Base-by-base conservation (phyloP, 2,329 filamentous ascomycete genomes). In the Aureobasidium sp. region DNA sequence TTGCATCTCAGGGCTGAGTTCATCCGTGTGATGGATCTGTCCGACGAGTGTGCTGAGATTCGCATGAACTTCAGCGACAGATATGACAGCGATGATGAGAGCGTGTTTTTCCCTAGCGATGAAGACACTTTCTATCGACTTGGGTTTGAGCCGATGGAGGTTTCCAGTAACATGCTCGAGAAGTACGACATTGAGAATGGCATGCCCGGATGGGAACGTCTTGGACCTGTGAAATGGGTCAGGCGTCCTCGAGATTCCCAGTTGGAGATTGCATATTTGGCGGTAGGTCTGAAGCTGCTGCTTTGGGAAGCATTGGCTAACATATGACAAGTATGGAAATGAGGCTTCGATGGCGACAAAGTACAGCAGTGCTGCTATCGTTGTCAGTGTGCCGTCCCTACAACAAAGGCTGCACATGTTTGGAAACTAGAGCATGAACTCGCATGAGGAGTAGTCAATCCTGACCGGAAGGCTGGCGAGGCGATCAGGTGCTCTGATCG, bases 341-440 rank as follows among this genome's bases (percentile, higher is more conserved):
- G n/a, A 61, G 7, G 29, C 58, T 31, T 41, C 29, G 17, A 51
- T 61, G 45, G 47, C n/a, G 9, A 48, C 58, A 14, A 45, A 45
- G 36, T 61, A 61, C 47, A 61, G 45, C 34, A 44, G 22, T 3
- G 58, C 58, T 44, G 58, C 58, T 15, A 51, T 61, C 34, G 11
- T 52, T 25, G 34, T 61, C 17, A 41, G 20, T 15, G n/a, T 51
- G 9, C 47, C 47, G 4, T 5, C 47, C 27, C 5, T 51, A n/a
- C 47, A 51, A 36, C 47, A 20, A 3, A 36, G 47, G 47, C 6
- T 36, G 9, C 29, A 27, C 2, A 22, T 51, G 27, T 29, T 51
- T 22, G 47, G 12, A 34, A 36, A 27, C 7, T 27, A 22, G 14
- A 27, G 8, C 37, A 7, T 41, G 1, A 17, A 20, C 36, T 37